Conservation (phyloP, 1,139 yeast species). For the Blastobotrys buckinghamii region DNA sequence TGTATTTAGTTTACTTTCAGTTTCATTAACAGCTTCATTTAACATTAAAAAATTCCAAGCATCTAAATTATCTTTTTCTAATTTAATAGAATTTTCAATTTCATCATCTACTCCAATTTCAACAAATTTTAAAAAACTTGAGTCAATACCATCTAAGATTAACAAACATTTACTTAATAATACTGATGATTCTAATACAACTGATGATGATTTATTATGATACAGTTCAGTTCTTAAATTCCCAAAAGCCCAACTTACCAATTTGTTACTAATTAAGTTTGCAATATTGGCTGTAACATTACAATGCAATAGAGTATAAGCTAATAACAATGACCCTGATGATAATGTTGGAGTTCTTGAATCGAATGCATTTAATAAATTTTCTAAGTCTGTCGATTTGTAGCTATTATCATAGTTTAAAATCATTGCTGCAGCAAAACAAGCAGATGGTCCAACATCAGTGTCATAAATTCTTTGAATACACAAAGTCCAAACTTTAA, state of each 20-base stretch:
- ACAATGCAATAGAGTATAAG: not conserved
- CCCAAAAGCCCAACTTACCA: not conserved
- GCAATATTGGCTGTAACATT: constrained; percentile 1
- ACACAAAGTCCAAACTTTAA: constrained; percentile 13
- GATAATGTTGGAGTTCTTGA: constrained; percentile 8
- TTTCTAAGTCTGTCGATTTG: constrained; percentile 1
- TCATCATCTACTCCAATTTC: not conserved
- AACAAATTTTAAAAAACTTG: not conserved
- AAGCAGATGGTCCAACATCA: constrained; percentile 15
- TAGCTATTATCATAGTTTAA: not conserved
- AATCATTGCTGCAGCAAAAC: constrained; percentile 14
- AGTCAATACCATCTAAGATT: no score
- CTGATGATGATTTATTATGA: not conserved
- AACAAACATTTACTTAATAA: no score
- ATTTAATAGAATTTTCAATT: not conserved
- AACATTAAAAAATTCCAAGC: constrained; percentile 1
- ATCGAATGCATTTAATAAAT: constrained; percentile 7
- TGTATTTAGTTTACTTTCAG: not conserved
- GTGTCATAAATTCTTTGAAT: constrained; percentile 13
- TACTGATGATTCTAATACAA: not conserved
- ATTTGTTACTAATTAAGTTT: not conserved
- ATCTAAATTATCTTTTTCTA: not conserved
- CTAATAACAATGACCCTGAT: constrained; percentile 7
- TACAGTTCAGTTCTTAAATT: not conserved
- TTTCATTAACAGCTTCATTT: not conserved